Conservation (phyloP, 2,329 filamentous ascomycete species). For the Apiospora marii region DNA sequence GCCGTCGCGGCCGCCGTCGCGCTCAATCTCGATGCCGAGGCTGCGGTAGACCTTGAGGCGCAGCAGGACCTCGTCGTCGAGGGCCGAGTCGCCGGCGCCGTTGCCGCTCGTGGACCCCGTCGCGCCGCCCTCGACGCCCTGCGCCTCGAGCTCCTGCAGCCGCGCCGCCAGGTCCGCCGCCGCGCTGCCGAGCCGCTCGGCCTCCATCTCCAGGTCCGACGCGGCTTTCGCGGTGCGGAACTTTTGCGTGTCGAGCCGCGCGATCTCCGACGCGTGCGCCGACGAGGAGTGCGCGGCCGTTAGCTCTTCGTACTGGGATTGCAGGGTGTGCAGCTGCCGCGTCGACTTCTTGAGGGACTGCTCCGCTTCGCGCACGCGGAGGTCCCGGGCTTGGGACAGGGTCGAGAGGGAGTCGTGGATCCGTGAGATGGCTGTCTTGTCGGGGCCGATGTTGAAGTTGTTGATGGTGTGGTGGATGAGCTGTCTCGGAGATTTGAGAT, state of each 20-base stretch:
- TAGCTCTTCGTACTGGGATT: constrained; percentile 79
- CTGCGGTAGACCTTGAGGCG: constrained; percentile 91
- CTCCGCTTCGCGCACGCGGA: constrained; percentile 77
- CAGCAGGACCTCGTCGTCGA: constrained; percentile 72
- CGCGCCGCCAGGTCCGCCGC: constrained; percentile 76
- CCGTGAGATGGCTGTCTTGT: constrained; percentile 83
- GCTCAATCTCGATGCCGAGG: constrained; percentile 87
- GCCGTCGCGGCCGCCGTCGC: constrained; percentile 67
- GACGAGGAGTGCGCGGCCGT: constrained; percentile 77
- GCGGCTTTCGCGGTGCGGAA: constrained; percentile 94
- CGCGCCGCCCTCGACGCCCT: constrained; percentile 79
- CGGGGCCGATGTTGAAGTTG: constrained; percentile 94
- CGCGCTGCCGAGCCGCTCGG: constrained; percentile 86
- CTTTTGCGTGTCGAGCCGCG: constrained; percentile 89
- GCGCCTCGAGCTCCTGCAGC: constrained; percentile 83
- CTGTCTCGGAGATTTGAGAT: constrained; percentile 51
- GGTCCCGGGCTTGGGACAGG: constrained; percentile 83
- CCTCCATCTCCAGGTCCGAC: constrained; percentile 89
- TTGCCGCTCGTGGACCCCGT: constrained; percentile 30
- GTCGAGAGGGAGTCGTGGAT: constrained; percentile 84
- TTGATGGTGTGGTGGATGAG: constrained; percentile 90
- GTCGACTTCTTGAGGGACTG: constrained; percentile 73
- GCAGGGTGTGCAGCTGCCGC: constrained; percentile 77
- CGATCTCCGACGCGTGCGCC: constrained; percentile 83
- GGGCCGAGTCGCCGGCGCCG: constrained; percentile 49